Base-by-base conservation (phyloP, 148 eudicot genomes). In the Polygonum maritimum region DNA sequence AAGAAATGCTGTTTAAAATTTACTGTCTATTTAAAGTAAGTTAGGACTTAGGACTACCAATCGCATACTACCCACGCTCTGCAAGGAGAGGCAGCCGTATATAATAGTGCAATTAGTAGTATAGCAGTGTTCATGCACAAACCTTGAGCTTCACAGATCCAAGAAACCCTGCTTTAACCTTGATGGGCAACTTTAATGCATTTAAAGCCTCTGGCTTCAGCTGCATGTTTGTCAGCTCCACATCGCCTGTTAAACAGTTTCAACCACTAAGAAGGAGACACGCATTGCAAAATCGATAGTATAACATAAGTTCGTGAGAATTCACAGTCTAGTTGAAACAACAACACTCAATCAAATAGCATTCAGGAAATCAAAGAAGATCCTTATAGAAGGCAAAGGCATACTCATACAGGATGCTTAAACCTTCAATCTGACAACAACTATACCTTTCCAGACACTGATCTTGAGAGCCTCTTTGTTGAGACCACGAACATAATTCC, bases 141-240 rank as follows among this genome's bases (percentile, higher is more conserved):
- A 92, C 99, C 99, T 91, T 92, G 78, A 95, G 84, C 85, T 87
- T 92, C 78, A 92, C 99, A 1, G 99, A 95, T 69, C 99, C 99
- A 80, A 95, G 97, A 84, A 95, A 92, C 48, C 99, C 99, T 36
- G 98, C 98, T 85, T 92, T 92, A 65, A 95, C 99, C 88, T 88
- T 92, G 65, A 95, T 86, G 0, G 99, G 99, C 79, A 95, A 85
- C 83, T 95, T 90, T 40, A 95, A 75, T 74, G 98, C 98, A 88
- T 92, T 95, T 71, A 95, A 89, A 49, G 97, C 98, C 86, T 91
- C 99, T 6, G 99, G 98, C 86, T 95, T 95, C 71, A 95, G 77
- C 77, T 92, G 97, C 98, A 95, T 95, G 83, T 95, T 95, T 73
- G 94, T 91, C 35, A 95, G 82, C 82, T 92, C 98, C 74, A 92